A percentile compares a stretch with the other conserved stretches of the same genome.
phyloP scores from a whole-genome alignment of 805 yeast genomes.

The Wickerhamomyces queroliae region DNA sequence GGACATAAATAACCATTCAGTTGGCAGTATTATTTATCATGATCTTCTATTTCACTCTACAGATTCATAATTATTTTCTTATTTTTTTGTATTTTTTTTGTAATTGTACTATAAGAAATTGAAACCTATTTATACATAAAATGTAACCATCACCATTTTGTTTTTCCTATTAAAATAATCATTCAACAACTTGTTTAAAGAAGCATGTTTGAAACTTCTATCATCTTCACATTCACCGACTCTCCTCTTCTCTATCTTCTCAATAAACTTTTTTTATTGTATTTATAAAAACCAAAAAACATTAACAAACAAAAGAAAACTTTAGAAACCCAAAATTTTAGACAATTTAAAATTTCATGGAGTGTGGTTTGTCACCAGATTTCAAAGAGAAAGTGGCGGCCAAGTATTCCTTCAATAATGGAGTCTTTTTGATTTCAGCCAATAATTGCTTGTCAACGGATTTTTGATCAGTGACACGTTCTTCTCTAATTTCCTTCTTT shows the following conservation, averaged over 20 bases:
- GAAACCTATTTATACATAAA: constrained; percentile 1
- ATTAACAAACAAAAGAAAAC: too few species aligned
- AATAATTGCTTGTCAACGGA: constrained; percentile 86
- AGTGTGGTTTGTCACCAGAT: constrained; percentile 98
- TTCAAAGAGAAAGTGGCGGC: constrained; percentile 93
- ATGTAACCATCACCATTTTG: constrained; percentile 1
- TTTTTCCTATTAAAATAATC: constrained; percentile 1
- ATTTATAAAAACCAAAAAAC: too few species aligned
- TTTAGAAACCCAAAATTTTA: too few species aligned
- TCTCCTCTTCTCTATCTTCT: not conserved
- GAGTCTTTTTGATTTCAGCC: constrained; percentile 94
- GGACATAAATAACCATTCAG: too few species aligned
- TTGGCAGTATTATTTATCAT: too few species aligned
- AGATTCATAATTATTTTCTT: too few species aligned
- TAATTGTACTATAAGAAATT: not conserved
- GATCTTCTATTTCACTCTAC: too few species aligned
- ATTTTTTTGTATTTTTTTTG: constrained; percentile 1
- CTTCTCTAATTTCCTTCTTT: constrained; percentile 86
- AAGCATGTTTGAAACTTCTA: not conserved
- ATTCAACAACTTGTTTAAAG: not conserved
- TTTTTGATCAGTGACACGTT: constrained; percentile 97
- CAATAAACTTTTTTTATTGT: too few species aligned
- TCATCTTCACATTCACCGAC: not conserved
- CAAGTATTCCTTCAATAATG: constrained; percentile 94
- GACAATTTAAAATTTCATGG: constrained; percentile 82